phyloP scores from a whole-genome alignment of 257 asterid species.

The Ocimum tenuiflorum region DNA sequence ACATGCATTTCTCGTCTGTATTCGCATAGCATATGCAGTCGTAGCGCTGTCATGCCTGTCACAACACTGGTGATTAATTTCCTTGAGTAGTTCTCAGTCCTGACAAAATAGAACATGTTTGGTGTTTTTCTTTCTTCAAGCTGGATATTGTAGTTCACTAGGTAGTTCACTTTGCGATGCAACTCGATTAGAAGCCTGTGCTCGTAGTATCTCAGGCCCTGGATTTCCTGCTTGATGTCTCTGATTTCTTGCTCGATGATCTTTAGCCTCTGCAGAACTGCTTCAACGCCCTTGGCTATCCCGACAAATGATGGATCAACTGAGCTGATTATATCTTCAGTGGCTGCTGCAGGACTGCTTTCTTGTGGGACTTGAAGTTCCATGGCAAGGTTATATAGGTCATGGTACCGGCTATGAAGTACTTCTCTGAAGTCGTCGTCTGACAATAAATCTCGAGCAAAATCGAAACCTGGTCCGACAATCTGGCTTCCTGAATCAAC shows the following conservation, averaged over 20 bases:
- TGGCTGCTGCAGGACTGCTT: slow-evolving; percentile 25
- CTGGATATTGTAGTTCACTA: slow-evolving; percentile 61
- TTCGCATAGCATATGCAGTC: slow-evolving; percentile 77
- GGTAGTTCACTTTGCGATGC: slow-evolving; percentile 65
- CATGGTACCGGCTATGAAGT: slow-evolving; percentile 67
- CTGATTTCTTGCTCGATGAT: slow-evolving; percentile 81
- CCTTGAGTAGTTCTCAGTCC: slow-evolving; percentile 72
- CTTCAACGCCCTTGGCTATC: slow-evolving; percentile 81
- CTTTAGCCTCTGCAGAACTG: slow-evolving; percentile 64
- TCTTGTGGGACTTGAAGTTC: slow-evolving; percentile 73
- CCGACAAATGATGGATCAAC: slow-evolving; percentile 70
- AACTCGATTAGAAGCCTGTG: slow-evolving; percentile 61
- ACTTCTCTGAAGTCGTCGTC: slow-evolving; percentile 90
- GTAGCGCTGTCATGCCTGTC: slow-evolving; percentile 67
- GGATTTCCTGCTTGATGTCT: slow-evolving; percentile 78
- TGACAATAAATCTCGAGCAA: slow-evolving; percentile 68
- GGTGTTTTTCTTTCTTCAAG: slow-evolving; percentile 76
- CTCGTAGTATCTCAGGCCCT: slow-evolving; percentile 79
- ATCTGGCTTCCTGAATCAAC: slow-evolving; percentile 51
- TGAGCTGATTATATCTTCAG: slow-evolving; percentile 38
- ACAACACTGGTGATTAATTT: slow-evolving; percentile 62
- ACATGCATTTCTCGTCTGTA: slow-evolving; percentile 76
- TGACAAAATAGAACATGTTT: slow-evolving; percentile 65
- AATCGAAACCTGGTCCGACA: slow-evolving; percentile 53
- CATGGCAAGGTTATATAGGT: slow-evolving; percentile 68